These are phyloP conservation scores for Yamadazyma atlantica DNA, from an alignment of 1,139 yeast species.

Conservation along the genomic window DNA sequence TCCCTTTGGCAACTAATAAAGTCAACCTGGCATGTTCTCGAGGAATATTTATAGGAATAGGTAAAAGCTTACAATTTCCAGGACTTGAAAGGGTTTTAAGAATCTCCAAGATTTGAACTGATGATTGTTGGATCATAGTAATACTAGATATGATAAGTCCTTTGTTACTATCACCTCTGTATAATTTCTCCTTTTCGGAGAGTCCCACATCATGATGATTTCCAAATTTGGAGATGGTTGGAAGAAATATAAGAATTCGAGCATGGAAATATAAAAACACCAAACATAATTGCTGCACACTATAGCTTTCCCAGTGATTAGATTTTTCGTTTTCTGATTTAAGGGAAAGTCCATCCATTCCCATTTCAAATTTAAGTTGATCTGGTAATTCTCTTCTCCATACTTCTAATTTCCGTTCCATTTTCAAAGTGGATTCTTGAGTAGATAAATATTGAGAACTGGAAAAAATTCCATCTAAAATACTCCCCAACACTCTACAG, in stretches of 20 bases:
- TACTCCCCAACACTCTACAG: slow-evolving; percentile 70
- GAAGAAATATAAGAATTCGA: slow-evolving; percentile 74
- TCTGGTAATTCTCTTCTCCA: slow-evolving; percentile 77
- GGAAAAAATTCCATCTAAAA: slow-evolving; percentile 65
- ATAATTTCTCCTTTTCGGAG: slow-evolving; percentile 38
- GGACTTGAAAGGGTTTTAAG: slow-evolving; percentile 49
- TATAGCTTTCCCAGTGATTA: slow-evolving; percentile 33
- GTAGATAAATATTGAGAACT: slow-evolving; percentile 41
- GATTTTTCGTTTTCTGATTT: slow-evolving; percentile 19
- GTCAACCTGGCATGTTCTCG: slow-evolving; percentile 69
- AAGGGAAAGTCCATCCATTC: slow-evolving; percentile 58
- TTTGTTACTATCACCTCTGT: slow-evolving; percentile 27
- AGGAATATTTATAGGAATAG: slow-evolving; percentile 72
- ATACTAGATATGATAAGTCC: slow-evolving; percentile 35
- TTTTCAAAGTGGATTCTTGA: slow-evolving; percentile 38
- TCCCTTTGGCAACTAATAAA: slow-evolving; percentile 72
- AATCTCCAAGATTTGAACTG: slow-evolving; percentile 63
- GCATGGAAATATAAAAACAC: slow-evolving; percentile 76
- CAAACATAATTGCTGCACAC: slow-evolving; percentile 57
- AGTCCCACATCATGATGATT: slow-evolving; percentile 47
- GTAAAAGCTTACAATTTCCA: slow-evolving; percentile 42
- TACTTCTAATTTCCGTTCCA: slow-evolving; percentile 70
- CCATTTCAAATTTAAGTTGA: slow-evolving; percentile 63
- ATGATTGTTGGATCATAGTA: slow-evolving; percentile 73
- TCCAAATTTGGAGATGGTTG: slow-evolving; percentile 56